phyloP scores from a whole-genome alignment of 352 stramenopile genomes.

The Pythium vanterpoolii region DNA sequence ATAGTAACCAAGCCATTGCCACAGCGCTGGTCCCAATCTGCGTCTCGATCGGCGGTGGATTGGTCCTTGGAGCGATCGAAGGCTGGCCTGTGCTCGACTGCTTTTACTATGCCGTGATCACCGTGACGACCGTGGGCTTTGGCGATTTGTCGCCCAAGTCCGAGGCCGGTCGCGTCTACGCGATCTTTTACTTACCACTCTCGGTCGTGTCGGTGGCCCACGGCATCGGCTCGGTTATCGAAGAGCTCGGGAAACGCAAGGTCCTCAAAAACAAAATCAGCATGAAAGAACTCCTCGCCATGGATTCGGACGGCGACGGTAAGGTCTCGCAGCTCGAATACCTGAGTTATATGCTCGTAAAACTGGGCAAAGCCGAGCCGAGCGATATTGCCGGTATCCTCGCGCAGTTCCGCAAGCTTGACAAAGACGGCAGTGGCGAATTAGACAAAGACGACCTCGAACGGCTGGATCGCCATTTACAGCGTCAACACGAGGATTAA shows the following conservation, averaged over 20 bases:
- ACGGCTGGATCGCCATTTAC: constrained; percentile 51
- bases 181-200: constrained; percentile 83
- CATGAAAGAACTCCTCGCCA: constrained; percentile 69
- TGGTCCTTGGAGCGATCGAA: constrained; percentile 58
- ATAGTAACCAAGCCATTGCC: constrained; percentile 52
- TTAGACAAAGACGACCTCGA: constrained; percentile 65
- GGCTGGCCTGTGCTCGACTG: constrained; percentile 75
- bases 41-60: constrained; percentile 44
- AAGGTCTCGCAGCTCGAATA: constrained; percentile 72
- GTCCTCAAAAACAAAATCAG: constrained; percentile 71
- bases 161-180: constrained; percentile 57
- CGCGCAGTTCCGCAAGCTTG: constrained; percentile 60
- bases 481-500: constrained; percentile 32
- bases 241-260: constrained; percentile 50
- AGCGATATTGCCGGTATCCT: constrained; percentile 64
- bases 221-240: constrained; percentile 60
- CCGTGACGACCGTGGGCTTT: constrained; percentile 88
- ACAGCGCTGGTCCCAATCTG: constrained; percentile 41
- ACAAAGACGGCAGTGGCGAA: constrained; percentile 63
- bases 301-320: constrained; percentile 63
- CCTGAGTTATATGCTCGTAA: constrained; percentile 70
- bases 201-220: constrained; percentile 64
- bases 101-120: constrained; percentile 91
- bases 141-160: constrained; percentile 73
- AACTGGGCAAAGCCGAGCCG: constrained; percentile 66